A percentile compares a stretch with the other conserved stretches of the same genome.
phyloP scores from a whole-genome alignment of 208 protist species.

The Trypanosoma cruzi region DNA sequence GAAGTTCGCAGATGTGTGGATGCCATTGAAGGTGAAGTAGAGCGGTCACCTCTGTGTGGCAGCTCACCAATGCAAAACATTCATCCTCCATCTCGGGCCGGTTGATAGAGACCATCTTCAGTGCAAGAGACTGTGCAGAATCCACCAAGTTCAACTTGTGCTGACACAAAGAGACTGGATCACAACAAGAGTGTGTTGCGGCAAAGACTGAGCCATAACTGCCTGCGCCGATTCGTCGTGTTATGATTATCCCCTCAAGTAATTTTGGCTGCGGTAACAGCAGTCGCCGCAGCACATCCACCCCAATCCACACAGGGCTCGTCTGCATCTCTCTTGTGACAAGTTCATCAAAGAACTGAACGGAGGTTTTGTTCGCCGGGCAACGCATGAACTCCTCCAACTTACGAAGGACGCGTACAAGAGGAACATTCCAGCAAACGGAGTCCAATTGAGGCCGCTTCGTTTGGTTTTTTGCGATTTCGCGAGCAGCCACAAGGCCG shows the following conservation, averaged over 20 bases:
- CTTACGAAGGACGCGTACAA: constrained; percentile 4
- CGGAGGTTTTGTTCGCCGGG: neutral
- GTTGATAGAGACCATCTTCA: constrained; percentile 69
- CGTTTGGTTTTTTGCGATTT: neutral
- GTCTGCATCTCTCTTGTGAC: constrained; percentile 4
- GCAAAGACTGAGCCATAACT: constrained; percentile 69
- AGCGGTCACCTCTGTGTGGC: constrained; percentile 71
- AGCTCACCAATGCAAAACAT: constrained; percentile 49
- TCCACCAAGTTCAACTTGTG: neutral
- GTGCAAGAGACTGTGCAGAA: constrained; percentile 32
- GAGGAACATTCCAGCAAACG: neutral
- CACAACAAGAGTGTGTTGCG: constrained; percentile 20
- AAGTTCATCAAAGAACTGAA: constrained; percentile 11
- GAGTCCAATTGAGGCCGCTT: neutral
- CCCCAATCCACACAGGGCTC: constrained; percentile 26
- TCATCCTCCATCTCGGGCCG: constrained; percentile 55
- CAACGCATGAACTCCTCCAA: constrained; percentile 5
- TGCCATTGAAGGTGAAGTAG: constrained; percentile 63
- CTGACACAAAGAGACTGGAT: neutral
- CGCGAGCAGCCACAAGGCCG: neutral
- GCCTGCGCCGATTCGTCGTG: constrained; percentile 62
- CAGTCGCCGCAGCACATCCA: constrained; percentile 62
- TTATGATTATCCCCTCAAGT: constrained; percentile 31
- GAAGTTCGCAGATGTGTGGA: constrained; percentile 56
- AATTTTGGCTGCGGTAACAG: constrained; percentile 39